phyloP scores from a whole-genome alignment of 2,329 filamentous ascomycete genomes.

The Diaporthe aspalathi region DNA sequence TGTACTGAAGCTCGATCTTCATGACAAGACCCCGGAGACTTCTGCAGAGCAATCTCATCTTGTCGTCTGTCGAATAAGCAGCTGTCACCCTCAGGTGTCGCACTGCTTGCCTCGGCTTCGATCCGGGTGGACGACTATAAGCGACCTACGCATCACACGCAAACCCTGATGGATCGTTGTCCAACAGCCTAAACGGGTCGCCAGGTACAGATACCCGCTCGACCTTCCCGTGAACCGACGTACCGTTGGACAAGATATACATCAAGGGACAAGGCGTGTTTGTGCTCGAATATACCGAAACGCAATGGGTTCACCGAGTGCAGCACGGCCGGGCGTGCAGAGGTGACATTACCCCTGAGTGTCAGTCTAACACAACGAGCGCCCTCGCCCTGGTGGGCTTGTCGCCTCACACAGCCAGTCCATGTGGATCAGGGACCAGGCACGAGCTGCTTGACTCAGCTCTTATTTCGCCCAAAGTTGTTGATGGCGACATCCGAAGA shows the following conservation, averaged over 20 bases:
- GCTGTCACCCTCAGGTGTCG: not conserved
- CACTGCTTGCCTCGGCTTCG: not conserved
- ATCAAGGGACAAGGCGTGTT: too few relatives aligned
- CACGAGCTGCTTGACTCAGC: not conserved
- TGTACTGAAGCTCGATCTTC: not conserved
- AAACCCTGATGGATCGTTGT: not conserved
- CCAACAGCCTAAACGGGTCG: not conserved
- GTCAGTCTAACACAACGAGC: not conserved
- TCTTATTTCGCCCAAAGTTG: not conserved
- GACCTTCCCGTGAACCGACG: not conserved
- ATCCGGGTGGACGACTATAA: too few relatives aligned
- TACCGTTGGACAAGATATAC: not conserved
- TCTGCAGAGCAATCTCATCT: not conserved
- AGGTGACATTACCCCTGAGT: conserved; percentile 6
- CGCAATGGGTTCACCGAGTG: not conserved
- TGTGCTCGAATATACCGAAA: too few relatives aligned
- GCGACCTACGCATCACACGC: not conserved
- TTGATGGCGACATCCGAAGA: not conserved
- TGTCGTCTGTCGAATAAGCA: too few relatives aligned
- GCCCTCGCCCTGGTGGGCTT: not conserved
- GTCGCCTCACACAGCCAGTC: not conserved
- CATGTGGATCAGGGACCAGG: conserved; percentile 19
- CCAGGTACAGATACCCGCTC: not conserved
- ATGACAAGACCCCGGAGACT: not conserved
- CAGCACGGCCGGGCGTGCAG: not conserved